These are phyloP conservation scores for Rosa hybrid DNA, from an alignment of 331 rosid genomes.

Conservation along the genomic window DNA sequence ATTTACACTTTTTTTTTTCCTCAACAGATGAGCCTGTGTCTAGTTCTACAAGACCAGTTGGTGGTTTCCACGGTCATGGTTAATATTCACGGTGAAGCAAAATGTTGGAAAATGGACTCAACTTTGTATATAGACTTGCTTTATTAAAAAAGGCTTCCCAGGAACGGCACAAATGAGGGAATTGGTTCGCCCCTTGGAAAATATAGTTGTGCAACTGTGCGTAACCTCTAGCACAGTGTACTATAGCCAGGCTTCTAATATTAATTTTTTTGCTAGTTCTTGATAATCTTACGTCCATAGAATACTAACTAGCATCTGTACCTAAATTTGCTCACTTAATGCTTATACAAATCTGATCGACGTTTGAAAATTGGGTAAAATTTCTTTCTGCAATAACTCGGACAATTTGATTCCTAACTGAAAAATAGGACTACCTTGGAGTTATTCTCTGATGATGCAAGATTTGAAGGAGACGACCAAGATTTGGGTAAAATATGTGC, in stretches of 20 bases:
- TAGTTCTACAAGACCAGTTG: conserved; percentile 34
- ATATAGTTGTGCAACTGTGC: background rate
- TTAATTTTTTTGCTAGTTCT: conserved; percentile 10
- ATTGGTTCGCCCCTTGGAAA: conserved; percentile 17
- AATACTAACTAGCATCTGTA: conserved; percentile 30
- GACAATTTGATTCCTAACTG: background rate
- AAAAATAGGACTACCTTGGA: too few species aligned
- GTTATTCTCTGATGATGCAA: too few species aligned
- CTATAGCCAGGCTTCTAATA: conserved; percentile 25
- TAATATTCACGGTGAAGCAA: conserved; percentile 25
- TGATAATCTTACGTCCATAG: conserved; percentile 23
- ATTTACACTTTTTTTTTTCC: background rate
- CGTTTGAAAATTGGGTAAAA: background rate
- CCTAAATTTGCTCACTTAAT: conserved; percentile 1
- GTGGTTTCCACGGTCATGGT: conserved; percentile 29
- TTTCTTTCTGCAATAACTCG: background rate
- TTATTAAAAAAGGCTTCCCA: conserved; percentile 27
- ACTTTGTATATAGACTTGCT: conserved; percentile 38
- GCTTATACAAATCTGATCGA: conserved; percentile 10
- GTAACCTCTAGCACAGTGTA: background rate
- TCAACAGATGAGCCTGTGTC: conserved; percentile 55
- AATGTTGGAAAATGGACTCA: conserved; percentile 24
- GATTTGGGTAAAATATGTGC: too few species aligned
- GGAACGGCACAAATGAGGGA: background rate
- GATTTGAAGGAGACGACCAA: too few species aligned